These are phyloP conservation scores for Glycine soja DNA, from an alignment of 306 rosid species.

Conservation along the genomic window DNA sequence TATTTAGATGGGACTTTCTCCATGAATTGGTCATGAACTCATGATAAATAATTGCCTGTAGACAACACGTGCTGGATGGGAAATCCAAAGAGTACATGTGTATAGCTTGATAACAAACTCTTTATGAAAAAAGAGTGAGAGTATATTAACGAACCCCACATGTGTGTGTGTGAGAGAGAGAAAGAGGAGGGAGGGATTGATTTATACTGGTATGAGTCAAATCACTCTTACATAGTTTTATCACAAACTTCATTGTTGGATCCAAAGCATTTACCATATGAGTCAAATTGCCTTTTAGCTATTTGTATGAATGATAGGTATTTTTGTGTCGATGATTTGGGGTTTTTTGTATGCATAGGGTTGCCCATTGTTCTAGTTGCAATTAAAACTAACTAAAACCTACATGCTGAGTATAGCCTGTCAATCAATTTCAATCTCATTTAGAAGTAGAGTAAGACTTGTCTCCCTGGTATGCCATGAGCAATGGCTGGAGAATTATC, in stretches of 20 bases:
- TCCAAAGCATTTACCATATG: too few relatives aligned
- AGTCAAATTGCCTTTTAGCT: background rate
- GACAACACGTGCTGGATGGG: too few relatives aligned
- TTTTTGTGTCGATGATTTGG: background rate
- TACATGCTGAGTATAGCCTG: conserved; percentile 10
- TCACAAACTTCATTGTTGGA: too few relatives aligned
- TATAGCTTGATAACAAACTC: too few relatives aligned
- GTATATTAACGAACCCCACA: too few relatives aligned
- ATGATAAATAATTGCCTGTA: too few relatives aligned
- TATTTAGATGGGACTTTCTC: conserved; percentile 24
- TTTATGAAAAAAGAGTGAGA: too few relatives aligned
- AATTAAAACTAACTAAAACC: conserved; percentile 14
- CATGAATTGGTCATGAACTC: background rate
- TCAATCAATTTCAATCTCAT: background rate
- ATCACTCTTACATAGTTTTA: too few relatives aligned
- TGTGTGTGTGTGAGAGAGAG: too few relatives aligned
- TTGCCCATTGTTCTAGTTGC: background rate
- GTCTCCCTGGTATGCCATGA: conserved; percentile 6
- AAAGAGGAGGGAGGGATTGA: too few relatives aligned
- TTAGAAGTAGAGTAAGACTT: background rate
- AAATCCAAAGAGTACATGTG: too few relatives aligned
- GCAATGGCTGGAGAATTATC: conserved; percentile 21
- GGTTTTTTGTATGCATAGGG: background rate
- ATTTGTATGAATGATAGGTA: background rate
- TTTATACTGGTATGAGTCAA: too few relatives aligned